These are phyloP conservation scores for Phellinidium pouzarii DNA, from an alignment of 1,284 basidiomycete species.

Conservation along the genomic window DNA sequence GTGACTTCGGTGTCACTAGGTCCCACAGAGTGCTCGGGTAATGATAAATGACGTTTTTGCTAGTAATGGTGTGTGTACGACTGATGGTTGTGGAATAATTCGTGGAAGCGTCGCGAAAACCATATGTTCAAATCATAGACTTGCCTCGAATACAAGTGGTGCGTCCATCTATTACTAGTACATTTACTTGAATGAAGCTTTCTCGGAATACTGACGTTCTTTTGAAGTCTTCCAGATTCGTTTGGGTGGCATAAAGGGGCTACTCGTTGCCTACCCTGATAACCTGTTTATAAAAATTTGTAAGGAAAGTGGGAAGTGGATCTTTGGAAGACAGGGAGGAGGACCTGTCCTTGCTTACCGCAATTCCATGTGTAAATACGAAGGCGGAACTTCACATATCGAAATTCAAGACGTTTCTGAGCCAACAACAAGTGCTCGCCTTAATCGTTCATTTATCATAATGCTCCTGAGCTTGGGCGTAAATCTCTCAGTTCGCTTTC, in stretches of 20 bases:
- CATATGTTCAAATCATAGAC: slow-evolving; percentile 12
- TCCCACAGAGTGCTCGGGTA: slow-evolving; percentile 12
- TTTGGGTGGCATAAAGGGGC: slow-evolving; percentile 25
- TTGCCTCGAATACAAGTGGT: slow-evolving; percentile 22
- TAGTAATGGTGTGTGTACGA: slow-evolving; percentile 21
- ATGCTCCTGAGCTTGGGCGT: slow-evolving; percentile 22
- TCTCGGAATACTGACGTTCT: no score
- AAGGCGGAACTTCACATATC: slow-evolving; percentile 20
- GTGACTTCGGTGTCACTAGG: slow-evolving; percentile 12
- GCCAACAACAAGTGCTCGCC: slow-evolving; percentile 19
- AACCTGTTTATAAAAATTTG: slow-evolving; percentile 20
- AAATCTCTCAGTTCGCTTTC: slow-evolving; percentile 5
- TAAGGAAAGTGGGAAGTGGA: not conserved
- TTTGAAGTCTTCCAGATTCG: slow-evolving; percentile 23
- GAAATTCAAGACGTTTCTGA: slow-evolving; percentile 23
- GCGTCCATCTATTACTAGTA: not conserved
- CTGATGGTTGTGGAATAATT: slow-evolving; percentile 26
- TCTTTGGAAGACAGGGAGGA: slow-evolving; percentile 6
- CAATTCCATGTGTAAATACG: slow-evolving; percentile 25
- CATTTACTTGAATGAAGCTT: no score
- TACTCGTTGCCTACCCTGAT: slow-evolving; percentile 22
- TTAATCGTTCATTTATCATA: slow-evolving; percentile 24
- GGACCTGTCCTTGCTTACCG: slow-evolving; percentile 20
- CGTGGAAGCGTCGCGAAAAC: slow-evolving; percentile 21
- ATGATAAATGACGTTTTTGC: slow-evolving; percentile 20